Percentiles rank a stretch among this genome's conserved stretches.
Evolutionary conservation across 1,284 basidiomycete genomes (phyloP).

Genomic region (Clitocybe nebularis): DNA sequence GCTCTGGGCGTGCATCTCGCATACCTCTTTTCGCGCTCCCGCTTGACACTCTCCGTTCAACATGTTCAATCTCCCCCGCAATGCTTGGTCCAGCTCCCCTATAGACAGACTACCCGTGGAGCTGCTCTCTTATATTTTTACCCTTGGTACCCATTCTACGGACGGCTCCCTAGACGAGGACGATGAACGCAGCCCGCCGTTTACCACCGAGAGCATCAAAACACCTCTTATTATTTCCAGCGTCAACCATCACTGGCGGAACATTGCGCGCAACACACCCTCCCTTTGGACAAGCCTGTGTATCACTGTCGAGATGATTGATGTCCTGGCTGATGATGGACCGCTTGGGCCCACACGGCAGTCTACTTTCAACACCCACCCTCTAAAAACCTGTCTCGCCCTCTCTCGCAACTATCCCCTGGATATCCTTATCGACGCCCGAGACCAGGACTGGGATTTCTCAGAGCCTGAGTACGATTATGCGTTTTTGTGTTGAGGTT

Average conservation of each 20-base stretch:
- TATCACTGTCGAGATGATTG: slow-evolving; percentile 38
- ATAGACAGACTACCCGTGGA: slow-evolving; percentile 44
- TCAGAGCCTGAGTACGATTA: slow-evolving; percentile 41
- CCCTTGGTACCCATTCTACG: slow-evolving; percentile 31
- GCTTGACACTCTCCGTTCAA: slow-evolving; percentile 2
- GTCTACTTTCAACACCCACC: slow-evolving; percentile 26
- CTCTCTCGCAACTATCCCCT: slow-evolving; percentile 43
- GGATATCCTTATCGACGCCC: slow-evolving; percentile 51
- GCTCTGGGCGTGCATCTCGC: background rate
- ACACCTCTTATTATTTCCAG: slow-evolving; percentile 39
- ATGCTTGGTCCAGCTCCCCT: slow-evolving; percentile 16
- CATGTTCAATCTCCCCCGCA: slow-evolving; percentile 10
- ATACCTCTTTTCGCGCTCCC: slow-evolving; percentile 6
- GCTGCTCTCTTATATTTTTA: slow-evolving; percentile 48
- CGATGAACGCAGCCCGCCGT: slow-evolving; percentile 23
- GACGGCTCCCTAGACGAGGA: slow-evolving; percentile 16
- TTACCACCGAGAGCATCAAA: slow-evolving; percentile 36
- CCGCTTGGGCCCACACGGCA: background rate
- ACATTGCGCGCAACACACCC: slow-evolving; percentile 41
- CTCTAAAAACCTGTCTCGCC: slow-evolving; percentile 34
- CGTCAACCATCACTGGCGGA: slow-evolving; percentile 49
- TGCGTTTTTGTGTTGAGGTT: slow-evolving; percentile 4
- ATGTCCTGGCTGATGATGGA: slow-evolving; percentile 11
- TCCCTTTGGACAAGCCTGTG: slow-evolving; percentile 52
- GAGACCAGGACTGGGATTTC: slow-evolving; percentile 52